Conservation (phyloP, 371 early-diverging fungal genomes). For the Mortierella sp. region DNA sequence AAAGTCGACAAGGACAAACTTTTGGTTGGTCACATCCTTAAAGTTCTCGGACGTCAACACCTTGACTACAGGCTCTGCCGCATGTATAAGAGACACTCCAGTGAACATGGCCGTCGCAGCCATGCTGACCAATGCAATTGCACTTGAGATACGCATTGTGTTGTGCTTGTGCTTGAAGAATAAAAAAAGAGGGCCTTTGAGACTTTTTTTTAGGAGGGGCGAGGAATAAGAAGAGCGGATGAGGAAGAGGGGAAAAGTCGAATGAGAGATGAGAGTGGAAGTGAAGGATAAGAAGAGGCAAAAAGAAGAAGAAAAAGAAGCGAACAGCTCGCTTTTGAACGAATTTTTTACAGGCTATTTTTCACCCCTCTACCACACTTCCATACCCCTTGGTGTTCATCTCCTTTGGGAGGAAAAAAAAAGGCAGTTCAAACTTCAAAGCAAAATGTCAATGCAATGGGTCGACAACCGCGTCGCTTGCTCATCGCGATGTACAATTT, state of each 20-base stretch:
- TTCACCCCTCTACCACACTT: no score
- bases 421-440: neutral
- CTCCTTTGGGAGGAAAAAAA: neutral
- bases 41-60: slow-evolving; percentile 77
- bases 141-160: slow-evolving; percentile 34
- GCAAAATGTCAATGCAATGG: neutral
- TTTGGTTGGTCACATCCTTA: slow-evolving; percentile 68
- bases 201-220: neutral
- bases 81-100: neutral
- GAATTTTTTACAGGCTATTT: no score
- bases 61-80: slow-evolving; percentile 61
- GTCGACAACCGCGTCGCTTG: neutral
- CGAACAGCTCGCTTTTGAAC: neutral
- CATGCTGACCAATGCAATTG: slow-evolving; percentile 28
- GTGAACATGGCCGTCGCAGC: slow-evolving; percentile 17
- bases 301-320: neutral
- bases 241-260: neutral
- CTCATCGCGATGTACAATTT: no score
- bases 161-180: neutral
- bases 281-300: neutral
- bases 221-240: neutral
- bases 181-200: neutral
- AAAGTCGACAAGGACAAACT: slow-evolving; percentile 90
- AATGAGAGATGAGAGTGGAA: neutral
- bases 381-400: neutral